Conservation (phyloP, 495 filamentous ascomycete species). For the Aspergillus ostianus region DNA sequence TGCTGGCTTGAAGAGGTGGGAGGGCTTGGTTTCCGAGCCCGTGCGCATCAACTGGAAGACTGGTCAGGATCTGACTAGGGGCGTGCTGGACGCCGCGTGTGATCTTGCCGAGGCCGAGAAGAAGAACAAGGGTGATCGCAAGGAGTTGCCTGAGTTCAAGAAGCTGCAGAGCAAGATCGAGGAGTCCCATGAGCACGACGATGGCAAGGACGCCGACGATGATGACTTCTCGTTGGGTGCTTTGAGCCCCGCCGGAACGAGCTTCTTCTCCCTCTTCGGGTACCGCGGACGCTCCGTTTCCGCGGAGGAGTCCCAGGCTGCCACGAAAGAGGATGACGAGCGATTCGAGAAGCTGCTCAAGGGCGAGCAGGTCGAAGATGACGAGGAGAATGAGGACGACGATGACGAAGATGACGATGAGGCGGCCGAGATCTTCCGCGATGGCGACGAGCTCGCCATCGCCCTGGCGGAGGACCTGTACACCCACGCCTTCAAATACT, state of each 20-base stretch:
- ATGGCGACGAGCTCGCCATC: conserved; percentile 76
- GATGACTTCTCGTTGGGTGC: conserved; percentile 55
- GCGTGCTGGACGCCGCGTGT: conserved; percentile 68
- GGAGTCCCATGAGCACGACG: conserved; percentile 13
- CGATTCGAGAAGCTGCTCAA: conserved; percentile 52
- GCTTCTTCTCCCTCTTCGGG: conserved; percentile 88
- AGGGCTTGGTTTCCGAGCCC: conserved; percentile 78
- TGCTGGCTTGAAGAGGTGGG: conserved; percentile 56
- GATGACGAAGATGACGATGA: conserved; percentile 52
- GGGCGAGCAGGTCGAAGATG: conserved; percentile 49
- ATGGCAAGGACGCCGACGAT: conserved; percentile 42
- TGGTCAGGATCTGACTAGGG: conserved; percentile 77
- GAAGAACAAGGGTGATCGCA: conserved; percentile 40
- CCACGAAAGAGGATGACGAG: conserved; percentile 57
- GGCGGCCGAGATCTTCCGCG: conserved; percentile 73
- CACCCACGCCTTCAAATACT: conserved; percentile 84
- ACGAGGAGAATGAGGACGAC: conserved; percentile 47
- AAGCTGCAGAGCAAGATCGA: conserved; percentile 37
- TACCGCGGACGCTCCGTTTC: conserved; percentile 65
- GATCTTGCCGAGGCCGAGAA: conserved; percentile 66
- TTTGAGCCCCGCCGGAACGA: conserved; percentile 56
- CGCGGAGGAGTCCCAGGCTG: conserved; percentile 65
- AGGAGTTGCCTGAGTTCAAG: conserved; percentile 49
- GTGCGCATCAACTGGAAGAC: conserved; percentile 86
- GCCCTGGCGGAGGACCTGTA: conserved; percentile 82